A percentile compares a stretch with the other conserved stretches of the same genome.
These are phyloP conservation scores for Lolium multiflorum DNA, from an alignment of 176 grass and related monocot genomes.

Conservation along the genomic window DNA sequence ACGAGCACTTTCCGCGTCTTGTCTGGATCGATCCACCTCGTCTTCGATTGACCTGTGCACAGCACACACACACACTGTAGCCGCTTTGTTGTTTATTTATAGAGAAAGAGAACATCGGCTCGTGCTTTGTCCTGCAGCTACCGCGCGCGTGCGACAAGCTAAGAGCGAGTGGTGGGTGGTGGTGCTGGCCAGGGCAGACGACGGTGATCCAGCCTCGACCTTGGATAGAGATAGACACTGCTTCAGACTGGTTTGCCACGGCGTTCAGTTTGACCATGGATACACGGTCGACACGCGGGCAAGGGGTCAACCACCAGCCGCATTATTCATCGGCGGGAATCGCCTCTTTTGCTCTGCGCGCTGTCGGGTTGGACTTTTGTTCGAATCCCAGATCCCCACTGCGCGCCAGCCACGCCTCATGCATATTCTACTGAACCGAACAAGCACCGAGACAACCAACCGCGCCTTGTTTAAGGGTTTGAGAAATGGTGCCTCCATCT, in stretches of 20 bases:
- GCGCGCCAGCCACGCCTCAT: constrained; percentile 5
- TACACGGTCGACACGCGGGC: background rate
- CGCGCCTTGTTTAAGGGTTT: too few relatives aligned
- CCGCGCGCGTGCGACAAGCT: background rate
- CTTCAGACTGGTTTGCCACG: too few relatives aligned
- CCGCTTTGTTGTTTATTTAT: background rate
- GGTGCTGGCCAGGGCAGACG: too few relatives aligned
- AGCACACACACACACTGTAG: background rate
- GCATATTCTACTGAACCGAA: background rate
- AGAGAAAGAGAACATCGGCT: background rate
- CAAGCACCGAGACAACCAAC: too few relatives aligned
- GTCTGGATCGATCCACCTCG: background rate
- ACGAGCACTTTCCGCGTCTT: background rate
- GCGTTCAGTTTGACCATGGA: too few relatives aligned
- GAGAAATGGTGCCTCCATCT: background rate
- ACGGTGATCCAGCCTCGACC: too few relatives aligned
- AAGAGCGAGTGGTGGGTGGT: too few relatives aligned
- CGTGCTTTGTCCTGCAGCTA: background rate
- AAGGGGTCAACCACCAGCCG: constrained; percentile 39
- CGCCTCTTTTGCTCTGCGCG: background rate
- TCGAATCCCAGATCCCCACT: constrained; percentile 26
- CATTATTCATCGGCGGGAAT: background rate
- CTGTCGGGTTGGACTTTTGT: constrained; percentile 45
- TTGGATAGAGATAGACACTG: too few relatives aligned
- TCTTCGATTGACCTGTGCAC: constrained; percentile 34